Percentiles rank a stretch among this genome's conserved stretches.
These are phyloP conservation scores for Tricholoma flavovirens DNA, from an alignment of 768 basidiomycete genomes.

Conservation along the genomic window DNA sequence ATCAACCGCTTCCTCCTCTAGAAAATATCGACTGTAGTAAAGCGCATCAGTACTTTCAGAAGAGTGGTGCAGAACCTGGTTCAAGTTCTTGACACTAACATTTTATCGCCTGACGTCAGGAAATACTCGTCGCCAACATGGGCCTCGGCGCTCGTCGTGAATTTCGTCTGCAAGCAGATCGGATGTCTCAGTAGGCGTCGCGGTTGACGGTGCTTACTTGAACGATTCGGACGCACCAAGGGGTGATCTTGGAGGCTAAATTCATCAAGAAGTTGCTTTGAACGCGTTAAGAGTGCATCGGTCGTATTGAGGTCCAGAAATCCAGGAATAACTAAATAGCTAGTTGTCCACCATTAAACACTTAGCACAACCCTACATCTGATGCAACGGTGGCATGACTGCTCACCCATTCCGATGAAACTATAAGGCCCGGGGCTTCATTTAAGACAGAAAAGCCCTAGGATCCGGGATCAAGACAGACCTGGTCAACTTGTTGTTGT, in stretches of 20 bases:
- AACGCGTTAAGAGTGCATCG: conserved; percentile 55
- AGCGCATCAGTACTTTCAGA: not conserved
- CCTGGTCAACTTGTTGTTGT: conserved; percentile 55
- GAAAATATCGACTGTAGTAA: conserved; percentile 66
- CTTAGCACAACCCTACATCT: not conserved
- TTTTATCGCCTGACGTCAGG: conserved; percentile 86
- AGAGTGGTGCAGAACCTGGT: not conserved
- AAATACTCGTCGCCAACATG: conserved; percentile 95
- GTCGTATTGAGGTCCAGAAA: conserved; percentile 66
- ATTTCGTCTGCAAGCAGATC: conserved; percentile 63
- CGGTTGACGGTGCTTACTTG: not conserved
- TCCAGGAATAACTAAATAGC: conserved; percentile 72
- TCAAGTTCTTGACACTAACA: conserved; percentile 32
- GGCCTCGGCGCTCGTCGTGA: conserved; percentile 72
- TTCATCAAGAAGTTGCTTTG: conserved; percentile 70
- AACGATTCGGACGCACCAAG: conserved; percentile 40
- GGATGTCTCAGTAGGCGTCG: not conserved
- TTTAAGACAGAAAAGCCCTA: not conserved
- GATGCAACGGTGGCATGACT: not conserved
- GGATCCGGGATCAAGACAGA: conserved; percentile 15
- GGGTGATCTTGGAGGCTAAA: conserved; percentile 81
- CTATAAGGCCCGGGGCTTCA: conserved; percentile 24
- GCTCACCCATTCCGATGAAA: conserved; percentile 56
- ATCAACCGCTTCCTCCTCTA: conserved; percentile 85
- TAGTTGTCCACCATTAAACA: conserved; percentile 21